phyloP scores from a whole-genome alignment of 1,284 basidiomycete genomes.

The Gymnopus androsaceus region DNA sequence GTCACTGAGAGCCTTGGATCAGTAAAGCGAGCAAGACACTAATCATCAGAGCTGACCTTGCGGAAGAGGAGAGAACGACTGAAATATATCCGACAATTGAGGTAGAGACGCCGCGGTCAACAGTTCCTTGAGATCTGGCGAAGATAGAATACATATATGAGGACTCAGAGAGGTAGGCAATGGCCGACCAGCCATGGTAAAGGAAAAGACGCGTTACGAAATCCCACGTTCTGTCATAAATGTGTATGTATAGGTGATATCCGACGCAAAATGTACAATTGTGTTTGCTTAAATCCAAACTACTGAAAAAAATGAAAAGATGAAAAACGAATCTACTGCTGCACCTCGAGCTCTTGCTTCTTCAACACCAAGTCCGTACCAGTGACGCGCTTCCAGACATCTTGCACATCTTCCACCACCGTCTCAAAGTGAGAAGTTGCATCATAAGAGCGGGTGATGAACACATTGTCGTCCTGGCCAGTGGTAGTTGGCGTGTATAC shows the following conservation, averaged over 20 bases:
- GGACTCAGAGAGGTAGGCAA: conserved; percentile 76
- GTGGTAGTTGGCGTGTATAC: conserved; percentile 88
- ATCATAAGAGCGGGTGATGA: conserved; percentile 97
- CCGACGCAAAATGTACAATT: conserved; percentile 16
- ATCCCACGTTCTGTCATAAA: neutral
- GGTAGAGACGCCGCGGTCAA: conserved; percentile 61
- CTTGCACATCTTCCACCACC: conserved; percentile 91
- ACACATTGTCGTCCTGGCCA: conserved; percentile 87
- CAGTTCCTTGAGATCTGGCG: conserved; percentile 66
- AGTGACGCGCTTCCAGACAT: conserved; percentile 88
- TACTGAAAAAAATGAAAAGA: conserved; percentile 11
- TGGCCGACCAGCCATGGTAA: conserved; percentile 22
- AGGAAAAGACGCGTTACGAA: neutral
- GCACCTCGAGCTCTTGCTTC: conserved; percentile 76
- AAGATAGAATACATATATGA: conserved; percentile 72
- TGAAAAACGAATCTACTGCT: conserved; percentile 43
- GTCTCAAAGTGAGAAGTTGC: conserved; percentile 99
- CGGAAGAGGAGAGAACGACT: conserved; percentile 81
- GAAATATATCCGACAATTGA: conserved; percentile 67
- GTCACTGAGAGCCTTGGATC: conserved; percentile 50
- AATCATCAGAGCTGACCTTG: conserved; percentile 51
- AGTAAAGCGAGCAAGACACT: neutral
- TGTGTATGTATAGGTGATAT: neutral
- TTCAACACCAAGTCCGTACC: conserved; percentile 79
- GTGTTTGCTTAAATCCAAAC: conserved; percentile 10